These are phyloP conservation scores for Scenedesmus sp. DNA, from an alignment of 163 green algal species.

Conservation along the genomic window DNA sequence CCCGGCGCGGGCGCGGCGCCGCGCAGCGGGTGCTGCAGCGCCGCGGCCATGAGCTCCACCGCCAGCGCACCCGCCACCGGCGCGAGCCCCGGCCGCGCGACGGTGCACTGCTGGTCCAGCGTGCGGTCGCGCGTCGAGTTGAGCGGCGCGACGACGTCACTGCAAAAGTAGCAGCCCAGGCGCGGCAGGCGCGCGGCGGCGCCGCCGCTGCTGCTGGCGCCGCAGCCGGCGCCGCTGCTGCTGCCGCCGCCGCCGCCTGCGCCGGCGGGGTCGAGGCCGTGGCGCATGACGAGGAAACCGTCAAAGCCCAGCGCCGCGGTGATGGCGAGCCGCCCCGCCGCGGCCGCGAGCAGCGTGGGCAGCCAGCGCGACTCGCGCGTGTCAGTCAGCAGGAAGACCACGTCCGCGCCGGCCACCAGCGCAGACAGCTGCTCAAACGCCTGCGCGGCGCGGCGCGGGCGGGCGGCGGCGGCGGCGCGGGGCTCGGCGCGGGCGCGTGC, in stretches of 20 bases:
- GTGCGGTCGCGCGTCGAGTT: slow-evolving; percentile 89
- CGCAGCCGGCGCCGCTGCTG: background rate
- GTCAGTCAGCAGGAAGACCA: slow-evolving; percentile 96
- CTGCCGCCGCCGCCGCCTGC: background rate
- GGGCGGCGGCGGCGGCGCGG: background rate
- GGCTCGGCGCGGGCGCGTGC: too few species aligned
- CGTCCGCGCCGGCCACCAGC: slow-evolving; percentile 77
- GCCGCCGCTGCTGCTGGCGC: slow-evolving; percentile 21
- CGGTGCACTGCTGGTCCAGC: slow-evolving; percentile 90
- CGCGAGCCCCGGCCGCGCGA: slow-evolving; percentile 66
- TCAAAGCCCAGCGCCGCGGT: slow-evolving; percentile 84
- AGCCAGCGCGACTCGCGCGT: slow-evolving; percentile 94
- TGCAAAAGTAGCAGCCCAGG: slow-evolving; percentile 99
- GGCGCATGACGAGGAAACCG: slow-evolving; percentile 82
- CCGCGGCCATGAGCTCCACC: slow-evolving; percentile 79
- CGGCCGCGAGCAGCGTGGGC: slow-evolving; percentile 88
- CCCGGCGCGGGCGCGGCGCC: slow-evolving; percentile 60
- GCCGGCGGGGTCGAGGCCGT: slow-evolving; percentile 66
- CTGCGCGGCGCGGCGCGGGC: too few species aligned
- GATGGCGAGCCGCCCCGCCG: slow-evolving; percentile 85
- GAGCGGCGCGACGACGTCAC: slow-evolving; percentile 94
- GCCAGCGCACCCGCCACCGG: slow-evolving; percentile 87
- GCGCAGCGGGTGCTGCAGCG: slow-evolving; percentile 79
- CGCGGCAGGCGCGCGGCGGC: slow-evolving; percentile 20
- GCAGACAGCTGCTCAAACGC: slow-evolving; percentile 58